Conservation (phyloP, 179 eudicot species). For the Heliamphora pulchella region DNA sequence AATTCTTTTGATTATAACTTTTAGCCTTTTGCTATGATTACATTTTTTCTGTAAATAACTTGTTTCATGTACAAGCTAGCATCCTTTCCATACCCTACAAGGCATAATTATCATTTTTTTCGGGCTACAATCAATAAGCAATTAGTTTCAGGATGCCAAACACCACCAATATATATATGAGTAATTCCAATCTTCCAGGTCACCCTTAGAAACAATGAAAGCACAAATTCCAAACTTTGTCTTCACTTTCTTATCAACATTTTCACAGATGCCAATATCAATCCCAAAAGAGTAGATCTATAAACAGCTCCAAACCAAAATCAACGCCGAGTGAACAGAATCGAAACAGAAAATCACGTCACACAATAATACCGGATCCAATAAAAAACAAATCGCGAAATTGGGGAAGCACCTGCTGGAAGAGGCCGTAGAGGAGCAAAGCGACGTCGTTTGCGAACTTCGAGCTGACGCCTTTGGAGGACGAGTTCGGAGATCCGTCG, state of each 20-base stretch:
- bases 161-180: too few species aligned
- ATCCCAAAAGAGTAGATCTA: conserved; percentile 10
- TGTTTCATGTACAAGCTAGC: too few species aligned
- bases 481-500: conserved; percentile 63
- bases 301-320: neutral
- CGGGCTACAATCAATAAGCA: too few species aligned
- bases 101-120: too few species aligned
- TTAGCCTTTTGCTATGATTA: too few species aligned
- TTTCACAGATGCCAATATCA: neutral
- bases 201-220: neutral
- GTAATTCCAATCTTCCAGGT: neutral
- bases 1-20: too few species aligned
- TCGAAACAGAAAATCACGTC: neutral
- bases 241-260: neutral
- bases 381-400: neutral
- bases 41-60: too few species aligned
- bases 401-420: conserved; percentile 60
- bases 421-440: conserved; percentile 73
- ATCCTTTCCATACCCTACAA: too few species aligned
- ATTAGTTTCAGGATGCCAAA: too few species aligned
- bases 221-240: neutral
- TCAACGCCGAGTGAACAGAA: neutral
- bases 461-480: conserved; percentile 45
- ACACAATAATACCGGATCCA: neutral
- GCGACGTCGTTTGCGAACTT: conserved; percentile 74